Base-by-base conservation (phyloP, 78 protist species). In the Diacronema lutheri region DNA sequence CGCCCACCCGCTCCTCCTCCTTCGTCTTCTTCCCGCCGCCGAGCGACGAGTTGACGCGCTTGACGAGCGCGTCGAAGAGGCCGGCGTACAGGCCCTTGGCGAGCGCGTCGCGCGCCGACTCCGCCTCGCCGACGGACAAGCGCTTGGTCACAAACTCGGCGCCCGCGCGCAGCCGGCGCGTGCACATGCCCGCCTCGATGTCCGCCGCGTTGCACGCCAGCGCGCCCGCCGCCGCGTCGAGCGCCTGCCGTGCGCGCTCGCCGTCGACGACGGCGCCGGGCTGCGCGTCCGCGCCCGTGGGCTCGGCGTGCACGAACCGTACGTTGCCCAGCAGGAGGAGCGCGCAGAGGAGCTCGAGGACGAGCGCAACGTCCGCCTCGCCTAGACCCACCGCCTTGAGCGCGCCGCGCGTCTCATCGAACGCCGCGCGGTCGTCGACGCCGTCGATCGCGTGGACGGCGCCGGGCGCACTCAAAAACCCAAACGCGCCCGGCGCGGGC, bases 321-420 rank as follows among this genome's bases (percentile, higher is more conserved):
- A 93, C 23, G 90, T 94, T 93, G 72, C 97, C 95, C 26, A 94
- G 68, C 66, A 93, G 95, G 60, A 94, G 71, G 82, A 94, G 3
- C 50, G 50, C 50, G 50, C 50, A 3, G 50, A 44, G 50, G 50
- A 44, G 50, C 50, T 44, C 50, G 50, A 44, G 50, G 50, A 44
- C 50, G 38, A 76, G 64, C 38, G 83, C 86, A 69, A 77, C 87
- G 50, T 94, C 95, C 26, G 62, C 37, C 31, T 62, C 86, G 10
- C 79, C 37, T 31, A 95, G 76, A 66, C 97, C 97, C 73, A 93
- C 84, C 25, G 73, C 90, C 21, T 81, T 76, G 96, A 95, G 91
- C 40, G 97, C 96, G 23, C 86, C 60, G 81, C 69, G 0, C 44
- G 87, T 92, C 78, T 85, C 95, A 20, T 58, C 68, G 85, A 86